Evolutionary conservation across 2,329 filamentous ascomycete genomes (phyloP).

Genomic region (Periconia macrospinosa): DNA sequence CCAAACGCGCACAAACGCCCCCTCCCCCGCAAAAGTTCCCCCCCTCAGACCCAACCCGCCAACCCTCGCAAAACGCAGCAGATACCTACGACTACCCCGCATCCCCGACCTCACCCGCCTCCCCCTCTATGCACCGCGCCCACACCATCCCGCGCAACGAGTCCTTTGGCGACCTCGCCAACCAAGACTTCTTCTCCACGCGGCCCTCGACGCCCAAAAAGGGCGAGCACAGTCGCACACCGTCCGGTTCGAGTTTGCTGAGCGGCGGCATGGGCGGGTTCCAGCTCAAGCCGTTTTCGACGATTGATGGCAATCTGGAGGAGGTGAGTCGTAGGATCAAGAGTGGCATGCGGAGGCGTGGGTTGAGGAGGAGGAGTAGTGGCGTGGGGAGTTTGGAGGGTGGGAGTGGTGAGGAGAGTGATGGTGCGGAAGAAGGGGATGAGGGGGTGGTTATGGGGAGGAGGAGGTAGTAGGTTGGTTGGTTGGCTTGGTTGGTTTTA

Average conservation of each 20-base stretch:
- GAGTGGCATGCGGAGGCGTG: constrained; percentile 80
- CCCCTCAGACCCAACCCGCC: constrained; percentile 19
- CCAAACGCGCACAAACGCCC: not conserved
- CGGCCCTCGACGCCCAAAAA: constrained; percentile 79
- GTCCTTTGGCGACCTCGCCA: constrained; percentile 87
- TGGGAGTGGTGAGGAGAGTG: constrained; percentile 17
- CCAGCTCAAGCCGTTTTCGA: constrained; percentile 70
- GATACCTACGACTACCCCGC: constrained; percentile 32
- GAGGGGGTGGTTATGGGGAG: constrained; percentile 27
- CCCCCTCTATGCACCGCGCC: constrained; percentile 17
- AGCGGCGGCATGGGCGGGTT: constrained; percentile 60
- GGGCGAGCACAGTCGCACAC: constrained; percentile 66
- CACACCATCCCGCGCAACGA: constrained; percentile 74
- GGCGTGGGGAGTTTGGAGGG: constrained; percentile 22
- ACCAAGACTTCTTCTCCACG: constrained; percentile 87
- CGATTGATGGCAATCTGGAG: constrained; percentile 68
- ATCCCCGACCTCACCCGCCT: constrained; percentile 26
- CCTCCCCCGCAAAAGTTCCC: constrained; percentile 25
- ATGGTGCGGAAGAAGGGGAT: constrained; percentile 20
- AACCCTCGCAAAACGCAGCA: constrained; percentile 10
- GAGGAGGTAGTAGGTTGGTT: constrained; percentile 18
- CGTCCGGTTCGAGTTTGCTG: constrained; percentile 31
- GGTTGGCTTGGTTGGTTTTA: not conserved
- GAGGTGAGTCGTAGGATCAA: constrained; percentile 83
- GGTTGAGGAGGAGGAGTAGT: constrained; percentile 56